Evolutionary conservation across 2,329 filamentous ascomycete species (phyloP), one percentile per base, ranked within the genome.

Genomic region (Dactylellina parvicollis): DNA sequence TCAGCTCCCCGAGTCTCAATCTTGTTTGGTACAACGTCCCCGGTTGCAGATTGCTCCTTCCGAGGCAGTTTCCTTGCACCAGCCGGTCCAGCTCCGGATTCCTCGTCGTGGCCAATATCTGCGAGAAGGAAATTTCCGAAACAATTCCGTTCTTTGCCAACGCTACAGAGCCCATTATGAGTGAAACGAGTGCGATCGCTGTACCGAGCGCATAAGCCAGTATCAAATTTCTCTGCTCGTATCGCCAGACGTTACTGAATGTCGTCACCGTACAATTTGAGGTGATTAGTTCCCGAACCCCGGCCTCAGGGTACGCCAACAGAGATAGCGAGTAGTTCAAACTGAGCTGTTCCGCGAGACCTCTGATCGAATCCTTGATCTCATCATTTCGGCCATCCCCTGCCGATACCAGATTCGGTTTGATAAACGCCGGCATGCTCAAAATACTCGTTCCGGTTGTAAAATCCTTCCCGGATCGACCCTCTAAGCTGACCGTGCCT

Each of bases 291-390:
- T 62, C 30, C 34, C 44, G 36, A 12, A 61, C 38, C 4, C 46
- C 57, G 2, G 69, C 49, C 1, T 56, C 22, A 14, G 47, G 42
- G 32, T 57, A 69, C 10, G 47, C 40, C 8, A 74, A 24, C 28
- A 74, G n/a, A 5, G 62, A 67, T 28, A 74, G 49, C 4, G 70
- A 42, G 20, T 62, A 74, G 26, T 74, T 74, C 24, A 67, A 38
- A 16, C 70, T 74, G 5, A 74, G 42, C 20, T 74, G 47, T 18
- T 74, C 70, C 30, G 47, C 56, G 10, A 69, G 30, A 7, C 34
- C 34, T 16, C 49, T 50, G 7, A 74, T 62, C 20, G 26, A 32
- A 24, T 52, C 26, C 36, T 66, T 57, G 9, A 73, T 28, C 28
- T 73, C 44, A 32, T 40, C 54, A 22, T 49, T 60, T 4, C 32